These are phyloP conservation scores for Kodamaea arcana DNA, from an alignment of 1,139 yeast species.

Conservation along the genomic window DNA sequence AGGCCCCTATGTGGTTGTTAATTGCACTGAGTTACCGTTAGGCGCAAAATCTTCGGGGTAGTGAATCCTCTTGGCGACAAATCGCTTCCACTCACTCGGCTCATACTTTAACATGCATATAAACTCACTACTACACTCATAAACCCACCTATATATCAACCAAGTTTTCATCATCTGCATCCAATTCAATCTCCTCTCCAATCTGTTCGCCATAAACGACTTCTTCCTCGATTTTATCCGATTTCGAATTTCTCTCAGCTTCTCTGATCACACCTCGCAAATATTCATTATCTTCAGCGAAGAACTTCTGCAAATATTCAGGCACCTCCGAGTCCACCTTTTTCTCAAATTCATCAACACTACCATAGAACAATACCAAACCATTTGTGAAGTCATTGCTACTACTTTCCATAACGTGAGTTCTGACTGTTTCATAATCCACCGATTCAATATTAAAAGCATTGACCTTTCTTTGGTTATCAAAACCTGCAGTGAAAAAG, in stretches of 20 bases:
- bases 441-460: slow-evolving; percentile 18
- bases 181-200: slow-evolving; percentile 1
- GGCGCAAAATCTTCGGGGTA: too few relatives aligned
- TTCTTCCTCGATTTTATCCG: background rate
- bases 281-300: slow-evolving; percentile 16
- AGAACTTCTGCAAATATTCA: slow-evolving; percentile 14
- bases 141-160: slow-evolving; percentile 1
- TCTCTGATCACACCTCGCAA: slow-evolving; percentile 4
- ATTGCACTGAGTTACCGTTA: too few relatives aligned
- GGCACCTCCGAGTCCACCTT: slow-evolving; percentile 10
- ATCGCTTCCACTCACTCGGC: too few relatives aligned
- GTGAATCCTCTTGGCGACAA: too few relatives aligned
- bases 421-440: slow-evolving; percentile 19
- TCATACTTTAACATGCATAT: too few relatives aligned
- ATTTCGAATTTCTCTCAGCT: background rate
- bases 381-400: slow-evolving; percentile 12
- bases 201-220: slow-evolving; percentile 1
- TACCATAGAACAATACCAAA: slow-evolving; percentile 20
- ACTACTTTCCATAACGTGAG: slow-evolving; percentile 14
- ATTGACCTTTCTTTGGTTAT: slow-evolving; percentile 12
- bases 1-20: too few relatives aligned
- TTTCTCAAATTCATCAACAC: slow-evolving; percentile 9
- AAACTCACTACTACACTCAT: background rate
- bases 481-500: slow-evolving; percentile 10
- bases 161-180: slow-evolving; percentile 1